Conservation (phyloP, 2,329 filamentous ascomycete genomes). For the Aureobasidium leucospermi region DNA sequence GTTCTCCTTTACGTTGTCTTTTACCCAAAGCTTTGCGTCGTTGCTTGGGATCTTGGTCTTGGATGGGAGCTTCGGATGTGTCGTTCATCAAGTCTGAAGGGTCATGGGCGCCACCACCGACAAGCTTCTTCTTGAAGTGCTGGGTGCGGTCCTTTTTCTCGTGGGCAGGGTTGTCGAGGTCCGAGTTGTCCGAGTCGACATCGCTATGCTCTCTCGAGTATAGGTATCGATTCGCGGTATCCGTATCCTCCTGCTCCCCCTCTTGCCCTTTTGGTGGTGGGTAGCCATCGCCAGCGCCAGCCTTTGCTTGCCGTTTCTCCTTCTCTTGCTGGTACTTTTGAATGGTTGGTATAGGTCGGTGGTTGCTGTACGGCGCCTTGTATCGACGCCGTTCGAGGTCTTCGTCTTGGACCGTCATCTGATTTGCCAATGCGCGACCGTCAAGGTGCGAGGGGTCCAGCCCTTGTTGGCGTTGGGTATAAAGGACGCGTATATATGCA, state of each 20-base stretch:
- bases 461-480: neutral
- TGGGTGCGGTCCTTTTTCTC: slow-evolving; percentile 12
- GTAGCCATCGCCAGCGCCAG: slow-evolving; percentile 19
- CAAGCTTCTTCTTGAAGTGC: slow-evolving; percentile 16
- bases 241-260: slow-evolving; percentile 20
- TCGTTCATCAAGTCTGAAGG: slow-evolving; percentile 29
- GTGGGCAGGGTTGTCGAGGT: slow-evolving; percentile 15
- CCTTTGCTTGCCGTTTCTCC: slow-evolving; percentile 30
- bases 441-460: slow-evolving; percentile 12
- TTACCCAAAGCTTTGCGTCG: slow-evolving; percentile 45
- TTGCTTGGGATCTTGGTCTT: slow-evolving; percentile 35
- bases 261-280: slow-evolving; percentile 20
- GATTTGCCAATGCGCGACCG: neutral
- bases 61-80: slow-evolving; percentile 36
- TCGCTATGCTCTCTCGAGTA: slow-evolving; percentile 20
- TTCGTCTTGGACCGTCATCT: slow-evolving; percentile 25
- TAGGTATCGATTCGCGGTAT: slow-evolving; percentile 22
- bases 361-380: slow-evolving; percentile 36
- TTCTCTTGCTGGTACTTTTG: slow-evolving; percentile 41
- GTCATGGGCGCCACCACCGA: slow-evolving; percentile 16
- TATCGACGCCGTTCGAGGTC: slow-evolving; percentile 34
- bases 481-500: neutral
- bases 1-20: slow-evolving; percentile 36
- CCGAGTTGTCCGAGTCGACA: slow-evolving; percentile 15
- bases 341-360: slow-evolving; percentile 41